phyloP scores from a whole-genome alignment of 2,329 filamentous ascomycete species.

The Laburnicola sp. region DNA sequence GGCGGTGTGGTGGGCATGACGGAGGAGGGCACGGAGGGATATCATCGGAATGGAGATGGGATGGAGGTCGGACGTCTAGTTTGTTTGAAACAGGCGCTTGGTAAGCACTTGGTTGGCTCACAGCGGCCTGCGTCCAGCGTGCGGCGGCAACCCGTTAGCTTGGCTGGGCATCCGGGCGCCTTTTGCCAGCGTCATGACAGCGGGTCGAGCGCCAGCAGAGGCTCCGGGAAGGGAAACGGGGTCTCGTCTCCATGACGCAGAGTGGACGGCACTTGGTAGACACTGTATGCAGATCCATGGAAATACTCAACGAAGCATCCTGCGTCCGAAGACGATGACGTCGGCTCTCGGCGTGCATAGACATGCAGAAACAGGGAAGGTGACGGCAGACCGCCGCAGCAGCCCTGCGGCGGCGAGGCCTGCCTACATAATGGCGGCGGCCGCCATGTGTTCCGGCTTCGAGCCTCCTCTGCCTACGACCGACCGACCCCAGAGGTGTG shows the following conservation, averaged over 20 bases:
- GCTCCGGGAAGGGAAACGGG: not conserved
- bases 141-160: not conserved
- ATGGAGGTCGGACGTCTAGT: not conserved
- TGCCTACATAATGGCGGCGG: conserved; percentile 37
- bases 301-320: not conserved
- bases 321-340: conserved; percentile 3
- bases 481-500: conserved; percentile 40
- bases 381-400: conserved; percentile 21
- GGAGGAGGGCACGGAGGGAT: not conserved
- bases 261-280: not conserved
- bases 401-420: conserved; percentile 24
- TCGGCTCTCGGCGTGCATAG: not conserved
- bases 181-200: conserved; percentile 5
- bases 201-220: not conserved
- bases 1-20: too few species aligned
- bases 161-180: conserved; percentile 5
- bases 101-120: conserved; percentile 32
- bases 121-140: conserved; percentile 13
- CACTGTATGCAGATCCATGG: not conserved
- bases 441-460: conserved; percentile 27
- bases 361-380: conserved; percentile 39
- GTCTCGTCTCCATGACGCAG: not conserved
- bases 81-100: conserved; percentile 2
- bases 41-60: not conserved
- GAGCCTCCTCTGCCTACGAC: conserved; percentile 41